These are phyloP conservation scores for Darksidea phi DNA, from an alignment of 495 filamentous ascomycete species.

Conservation along the genomic window DNA sequence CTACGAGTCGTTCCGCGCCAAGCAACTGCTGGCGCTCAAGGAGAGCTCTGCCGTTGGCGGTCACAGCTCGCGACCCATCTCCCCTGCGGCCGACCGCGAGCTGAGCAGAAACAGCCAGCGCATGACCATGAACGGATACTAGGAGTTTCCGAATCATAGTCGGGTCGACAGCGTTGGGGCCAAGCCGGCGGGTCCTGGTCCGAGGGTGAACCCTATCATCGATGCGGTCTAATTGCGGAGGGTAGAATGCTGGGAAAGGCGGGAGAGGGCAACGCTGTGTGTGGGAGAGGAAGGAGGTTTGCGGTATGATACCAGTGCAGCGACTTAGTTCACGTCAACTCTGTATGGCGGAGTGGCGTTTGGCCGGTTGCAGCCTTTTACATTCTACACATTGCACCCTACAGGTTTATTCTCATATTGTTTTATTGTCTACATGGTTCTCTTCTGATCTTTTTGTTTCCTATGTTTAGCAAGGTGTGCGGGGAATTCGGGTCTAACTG, in stretches of 20 bases:
- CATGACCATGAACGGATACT: slow-evolving; percentile 98
- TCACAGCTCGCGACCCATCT: slow-evolving; percentile 89
- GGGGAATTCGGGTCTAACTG: too few species aligned
- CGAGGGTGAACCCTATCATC: slow-evolving; percentile 1
- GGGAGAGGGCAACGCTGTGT: neutral
- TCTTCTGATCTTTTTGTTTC: too few species aligned
- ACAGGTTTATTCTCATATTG: too few species aligned
- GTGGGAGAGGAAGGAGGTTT: neutral
- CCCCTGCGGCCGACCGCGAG: slow-evolving; percentile 88
- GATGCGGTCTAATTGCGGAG: neutral
- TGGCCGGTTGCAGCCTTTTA: too few species aligned
- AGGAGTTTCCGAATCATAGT: slow-evolving; percentile 33
- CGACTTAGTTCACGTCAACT: neutral
- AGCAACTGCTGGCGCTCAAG: slow-evolving; percentile 96
- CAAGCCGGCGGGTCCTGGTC: neutral
- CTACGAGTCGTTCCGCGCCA: slow-evolving; percentile 99
- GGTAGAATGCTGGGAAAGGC: neutral
- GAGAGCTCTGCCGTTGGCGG: slow-evolving; percentile 87
- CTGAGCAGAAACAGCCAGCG: slow-evolving; percentile 94
- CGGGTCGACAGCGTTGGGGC: slow-evolving; percentile 1
- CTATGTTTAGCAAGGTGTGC: too few species aligned
- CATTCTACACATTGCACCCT: too few species aligned
- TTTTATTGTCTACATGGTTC: too few species aligned
- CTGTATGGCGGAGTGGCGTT: too few species aligned
- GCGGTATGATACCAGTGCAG: slow-evolving; percentile 36